phyloP scores from a whole-genome alignment of 768 basidiomycete species.

The Pleurotus cornucopiae region DNA sequence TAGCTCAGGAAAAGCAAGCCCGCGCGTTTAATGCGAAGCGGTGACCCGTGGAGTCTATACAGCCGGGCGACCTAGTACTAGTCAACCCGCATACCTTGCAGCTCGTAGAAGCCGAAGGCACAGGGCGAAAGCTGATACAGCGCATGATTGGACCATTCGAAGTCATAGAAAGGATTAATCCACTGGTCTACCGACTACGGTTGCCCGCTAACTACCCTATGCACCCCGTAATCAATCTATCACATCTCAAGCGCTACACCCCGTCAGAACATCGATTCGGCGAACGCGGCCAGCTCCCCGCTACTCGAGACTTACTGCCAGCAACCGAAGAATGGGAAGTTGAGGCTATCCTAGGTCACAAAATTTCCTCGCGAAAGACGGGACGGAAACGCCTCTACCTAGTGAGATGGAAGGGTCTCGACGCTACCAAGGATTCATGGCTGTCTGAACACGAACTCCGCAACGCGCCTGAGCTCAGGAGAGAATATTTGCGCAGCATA shows the following conservation, averaged over 20 bases:
- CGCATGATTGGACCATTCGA: slow-evolving; percentile 5
- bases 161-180: slow-evolving; percentile 5
- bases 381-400: slow-evolving; percentile 1
- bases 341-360: neutral
- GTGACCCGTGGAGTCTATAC: neutral
- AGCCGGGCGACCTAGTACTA: slow-evolving; percentile 1
- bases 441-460: neutral
- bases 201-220: slow-evolving; percentile 8
- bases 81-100: slow-evolving; percentile 5
- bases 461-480: neutral
- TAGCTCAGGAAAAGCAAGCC: neutral
- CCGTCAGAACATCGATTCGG: neutral
- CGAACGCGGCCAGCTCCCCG: neutral
- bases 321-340: neutral
- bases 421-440: slow-evolving; percentile 4
- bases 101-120: slow-evolving; percentile 1
- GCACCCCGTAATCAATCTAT: slow-evolving; percentile 9
- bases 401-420: slow-evolving; percentile 6
- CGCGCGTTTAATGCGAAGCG: neutral
- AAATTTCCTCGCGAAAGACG: neutral
- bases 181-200: slow-evolving; percentile 5
- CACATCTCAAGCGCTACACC: neutral
- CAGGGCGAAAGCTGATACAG: neutral
- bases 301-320: neutral
- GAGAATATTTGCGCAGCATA: neutral